Percentiles rank a stretch among this genome's conserved stretches.
Conservation (phyloP, 2,329 filamentous ascomycete species). For the Talaromyces marneffei region DNA sequence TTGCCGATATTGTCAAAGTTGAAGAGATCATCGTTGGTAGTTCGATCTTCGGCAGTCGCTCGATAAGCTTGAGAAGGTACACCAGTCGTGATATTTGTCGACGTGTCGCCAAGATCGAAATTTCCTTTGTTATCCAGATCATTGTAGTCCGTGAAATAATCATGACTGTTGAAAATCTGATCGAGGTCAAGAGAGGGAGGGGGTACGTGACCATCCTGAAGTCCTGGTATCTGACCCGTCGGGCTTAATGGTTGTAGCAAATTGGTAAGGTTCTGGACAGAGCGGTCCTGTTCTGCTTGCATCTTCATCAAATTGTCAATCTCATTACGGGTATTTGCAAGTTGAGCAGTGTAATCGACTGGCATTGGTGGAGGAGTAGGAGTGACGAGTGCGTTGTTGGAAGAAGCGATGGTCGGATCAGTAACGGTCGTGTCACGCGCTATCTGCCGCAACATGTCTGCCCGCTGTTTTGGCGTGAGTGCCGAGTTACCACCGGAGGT, state of each 20-base stretch:
- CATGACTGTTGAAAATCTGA: conserved; percentile 51
- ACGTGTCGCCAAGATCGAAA: conserved; percentile 2
- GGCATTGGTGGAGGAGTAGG: conserved; percentile 52
- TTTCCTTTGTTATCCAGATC: conserved; percentile 23
- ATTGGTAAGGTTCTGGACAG: conserved; percentile 68
- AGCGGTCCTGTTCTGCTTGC: conserved; percentile 70
- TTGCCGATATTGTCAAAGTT: conserved; percentile 36
- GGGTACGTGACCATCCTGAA: conserved; percentile 42
- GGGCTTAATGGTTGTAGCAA: conserved; percentile 75
- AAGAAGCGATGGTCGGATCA: conserved; percentile 31
- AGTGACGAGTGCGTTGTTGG: conserved; percentile 54
- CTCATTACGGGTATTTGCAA: conserved; percentile 65
- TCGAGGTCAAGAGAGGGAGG: conserved; percentile 50
- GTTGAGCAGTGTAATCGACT: conserved; percentile 39
- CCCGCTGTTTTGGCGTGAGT: conserved; percentile 42
- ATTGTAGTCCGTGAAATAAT: conserved; percentile 47
- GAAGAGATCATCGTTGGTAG: conserved; percentile 33
- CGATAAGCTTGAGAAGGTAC: conserved; percentile 17
- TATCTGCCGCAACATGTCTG: conserved; percentile 44
- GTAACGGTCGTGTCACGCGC: conserved; percentile 41
- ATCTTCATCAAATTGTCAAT: conserved; percentile 73
- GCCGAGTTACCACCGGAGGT: conserved; percentile 38
- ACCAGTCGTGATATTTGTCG: conserved; percentile 14
- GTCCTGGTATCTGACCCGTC: conserved; percentile 68
- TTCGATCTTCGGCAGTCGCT: conserved; percentile 16